Evolutionary conservation across 2,329 filamentous ascomycete species (phyloP).

Genomic region (Neonectria punicea): DNA sequence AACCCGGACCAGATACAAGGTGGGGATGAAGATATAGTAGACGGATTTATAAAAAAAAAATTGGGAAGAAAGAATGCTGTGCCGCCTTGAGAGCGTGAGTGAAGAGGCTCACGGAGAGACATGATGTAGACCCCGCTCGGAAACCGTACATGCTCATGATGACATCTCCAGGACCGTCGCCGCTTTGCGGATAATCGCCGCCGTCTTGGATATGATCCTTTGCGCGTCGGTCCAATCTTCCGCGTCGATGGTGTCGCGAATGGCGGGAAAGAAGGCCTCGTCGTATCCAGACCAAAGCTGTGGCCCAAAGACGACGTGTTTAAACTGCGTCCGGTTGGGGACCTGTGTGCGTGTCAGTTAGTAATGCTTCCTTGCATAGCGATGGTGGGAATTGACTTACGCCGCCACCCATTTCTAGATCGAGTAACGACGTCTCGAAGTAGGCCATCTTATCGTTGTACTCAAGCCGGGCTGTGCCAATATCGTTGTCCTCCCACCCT

Average conservation of each 20-base stretch:
- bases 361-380: neutral
- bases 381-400: slow-evolving; percentile 64
- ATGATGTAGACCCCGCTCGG: slow-evolving; percentile 22
- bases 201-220: slow-evolving; percentile 76
- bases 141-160: slow-evolving; percentile 35
- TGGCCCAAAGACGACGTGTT: slow-evolving; percentile 90
- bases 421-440: slow-evolving; percentile 87
- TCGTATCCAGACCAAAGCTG: slow-evolving; percentile 71
- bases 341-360: slow-evolving; percentile 61
- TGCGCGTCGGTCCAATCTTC: slow-evolving; percentile 77
- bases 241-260: slow-evolving; percentile 80
- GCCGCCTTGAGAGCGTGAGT: slow-evolving; percentile 1
- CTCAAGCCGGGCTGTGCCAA: slow-evolving; percentile 74
- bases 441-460: slow-evolving; percentile 83
- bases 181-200: slow-evolving; percentile 72
- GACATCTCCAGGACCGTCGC: slow-evolving; percentile 50
- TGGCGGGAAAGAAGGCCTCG: slow-evolving; percentile 68
- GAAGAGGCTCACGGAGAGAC: slow-evolving; percentile 7
- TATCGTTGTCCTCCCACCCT: slow-evolving; percentile 78
- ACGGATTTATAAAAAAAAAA: slow-evolving; percentile 18
- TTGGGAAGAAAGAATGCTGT: slow-evolving; percentile 32
- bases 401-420: slow-evolving; percentile 76
- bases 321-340: slow-evolving; percentile 90
- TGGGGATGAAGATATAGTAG: slow-evolving; percentile 12
- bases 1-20: slow-evolving; percentile 15